Conservation (phyloP, 2,329 filamentous ascomycete species). For the Rugonectria rugulosa region DNA sequence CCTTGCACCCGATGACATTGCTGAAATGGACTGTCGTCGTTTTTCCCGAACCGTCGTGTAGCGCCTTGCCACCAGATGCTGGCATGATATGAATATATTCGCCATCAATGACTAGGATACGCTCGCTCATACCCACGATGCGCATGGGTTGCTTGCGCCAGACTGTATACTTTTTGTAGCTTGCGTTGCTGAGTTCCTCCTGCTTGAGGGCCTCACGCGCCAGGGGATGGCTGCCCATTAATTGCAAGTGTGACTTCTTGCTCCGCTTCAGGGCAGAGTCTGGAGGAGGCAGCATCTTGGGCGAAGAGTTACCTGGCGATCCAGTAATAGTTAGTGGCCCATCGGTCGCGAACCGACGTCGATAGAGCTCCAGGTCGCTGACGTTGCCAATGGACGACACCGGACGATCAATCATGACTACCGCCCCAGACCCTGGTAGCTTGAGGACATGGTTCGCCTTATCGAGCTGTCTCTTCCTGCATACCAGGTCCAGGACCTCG, state of each 20-base stretch:
- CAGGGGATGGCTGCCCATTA: constrained; percentile 70
- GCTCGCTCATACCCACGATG: constrained; percentile 77
- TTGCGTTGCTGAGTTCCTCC: constrained; percentile 64
- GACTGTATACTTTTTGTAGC: constrained; percentile 80
- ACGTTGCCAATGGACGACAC: constrained; percentile 81
- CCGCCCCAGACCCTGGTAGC: constrained; percentile 75
- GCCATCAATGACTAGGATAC: constrained; percentile 80
- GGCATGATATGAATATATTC: constrained; percentile 90
- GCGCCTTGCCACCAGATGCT: constrained; percentile 69
- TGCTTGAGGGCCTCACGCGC: constrained; percentile 68
- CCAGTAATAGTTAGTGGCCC: constrained; percentile 73
- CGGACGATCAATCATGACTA: constrained; percentile 78
- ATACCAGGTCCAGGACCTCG: constrained; percentile 81
- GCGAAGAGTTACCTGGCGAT: constrained; percentile 74
- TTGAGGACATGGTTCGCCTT: constrained; percentile 83
- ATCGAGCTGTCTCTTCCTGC: constrained; percentile 78
- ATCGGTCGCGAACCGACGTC: constrained; percentile 78
- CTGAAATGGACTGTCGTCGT: constrained; percentile 84
- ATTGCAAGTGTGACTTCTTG: constrained; percentile 57
- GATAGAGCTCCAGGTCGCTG: constrained; percentile 76
- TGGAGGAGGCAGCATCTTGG: constrained; percentile 66
- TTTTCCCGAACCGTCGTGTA: constrained; percentile 71
- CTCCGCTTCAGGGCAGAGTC: constrained; percentile 58
- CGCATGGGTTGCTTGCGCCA: constrained; percentile 85
- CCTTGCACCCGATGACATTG: constrained; percentile 83